These are phyloP conservation scores for Glycine latifolia DNA, from an alignment of 306 rosid genomes.

Conservation along the genomic window DNA sequence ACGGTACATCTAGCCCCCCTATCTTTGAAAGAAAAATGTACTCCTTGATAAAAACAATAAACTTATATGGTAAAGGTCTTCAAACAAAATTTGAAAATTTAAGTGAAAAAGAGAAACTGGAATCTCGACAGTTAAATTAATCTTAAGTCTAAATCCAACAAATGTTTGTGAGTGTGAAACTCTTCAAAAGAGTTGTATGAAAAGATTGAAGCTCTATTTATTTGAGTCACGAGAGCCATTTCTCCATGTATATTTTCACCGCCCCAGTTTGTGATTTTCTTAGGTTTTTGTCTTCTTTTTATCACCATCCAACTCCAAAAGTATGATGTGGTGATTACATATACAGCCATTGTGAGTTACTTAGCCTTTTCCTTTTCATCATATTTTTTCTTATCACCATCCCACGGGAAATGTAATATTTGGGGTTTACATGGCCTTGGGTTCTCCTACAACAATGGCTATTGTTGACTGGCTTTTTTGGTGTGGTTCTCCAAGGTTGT, in stretches of 20 bases:
- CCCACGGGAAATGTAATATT: not conserved
- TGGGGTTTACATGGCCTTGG: not conserved
- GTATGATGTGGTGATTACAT: not conserved
- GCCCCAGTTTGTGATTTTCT: not conserved
- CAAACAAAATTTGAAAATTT: too few relatives aligned
- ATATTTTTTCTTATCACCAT: not conserved
- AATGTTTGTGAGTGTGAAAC: not conserved
- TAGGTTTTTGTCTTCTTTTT: not conserved
- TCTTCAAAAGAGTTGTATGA: not conserved
- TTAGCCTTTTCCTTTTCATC: not conserved
- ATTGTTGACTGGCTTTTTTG: not conserved
- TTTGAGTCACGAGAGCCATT: not conserved
- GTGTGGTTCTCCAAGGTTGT: not conserved
- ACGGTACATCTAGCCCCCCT: not conserved
- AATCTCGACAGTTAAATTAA: not conserved
- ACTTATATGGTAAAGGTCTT: not conserved
- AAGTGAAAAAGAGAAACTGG: not conserved
- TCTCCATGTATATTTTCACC: not conserved
- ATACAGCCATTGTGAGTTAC: not conserved
- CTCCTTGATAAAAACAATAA: not conserved
- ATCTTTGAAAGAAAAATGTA: not conserved
- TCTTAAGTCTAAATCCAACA: not conserved
- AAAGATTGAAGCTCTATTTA: not conserved
- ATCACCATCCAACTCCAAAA: not conserved
- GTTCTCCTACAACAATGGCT: slow-evolving; percentile 5